Base-by-base conservation (phyloP, 2,329 filamentous ascomycete genomes). In the Fusarium temperatum region DNA sequence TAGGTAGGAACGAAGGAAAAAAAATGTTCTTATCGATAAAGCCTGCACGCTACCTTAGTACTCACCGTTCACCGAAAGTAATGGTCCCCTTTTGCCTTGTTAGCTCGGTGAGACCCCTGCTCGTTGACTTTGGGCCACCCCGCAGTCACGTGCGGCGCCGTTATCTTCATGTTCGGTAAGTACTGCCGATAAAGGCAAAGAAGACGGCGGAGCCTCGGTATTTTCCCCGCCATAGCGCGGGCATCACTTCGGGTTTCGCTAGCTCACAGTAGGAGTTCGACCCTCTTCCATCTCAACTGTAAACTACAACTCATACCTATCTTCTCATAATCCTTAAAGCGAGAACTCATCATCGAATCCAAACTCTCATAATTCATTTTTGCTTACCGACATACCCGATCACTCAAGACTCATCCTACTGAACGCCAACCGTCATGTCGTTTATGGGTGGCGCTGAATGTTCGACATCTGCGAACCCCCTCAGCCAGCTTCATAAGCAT, bases 401-500 rank as follows among this genome's bases (percentile, higher is more conserved):
- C 51, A 53, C 35, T 35, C 51, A 60, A 70, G 38, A 58, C 30
- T 45, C 56, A 59, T 48, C 18, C 51, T 53, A 51, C 36, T 71
- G 56, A 63, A 57, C 59, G 26, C 55, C 68, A 66, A 67, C 61
- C 78, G 86, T 71, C 76, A 98, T 99, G 96, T 98, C 96, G 63
- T 98, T 99, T 83, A 89, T 98, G 79, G 94, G 94, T 84, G 95
- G 96, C 78, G 93, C 96, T 78, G 96, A 98, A 86, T 99, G 96
- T 88, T 98, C 96, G 64, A 97, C 96, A 71, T 95, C 94, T 75
- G 94, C 93, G 80, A 99, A 99, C 84, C 96, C 97, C 66, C 91
- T 99, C 79, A 96, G 94, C 81, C 96, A 98, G 87, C 97, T 99
- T 83, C 94, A 95, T 74, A 99, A 99, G 84, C 95, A 98, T 83